phyloP scores from a whole-genome alignment of 2,329 filamentous ascomycete genomes.

The Penicillium palitans region DNA sequence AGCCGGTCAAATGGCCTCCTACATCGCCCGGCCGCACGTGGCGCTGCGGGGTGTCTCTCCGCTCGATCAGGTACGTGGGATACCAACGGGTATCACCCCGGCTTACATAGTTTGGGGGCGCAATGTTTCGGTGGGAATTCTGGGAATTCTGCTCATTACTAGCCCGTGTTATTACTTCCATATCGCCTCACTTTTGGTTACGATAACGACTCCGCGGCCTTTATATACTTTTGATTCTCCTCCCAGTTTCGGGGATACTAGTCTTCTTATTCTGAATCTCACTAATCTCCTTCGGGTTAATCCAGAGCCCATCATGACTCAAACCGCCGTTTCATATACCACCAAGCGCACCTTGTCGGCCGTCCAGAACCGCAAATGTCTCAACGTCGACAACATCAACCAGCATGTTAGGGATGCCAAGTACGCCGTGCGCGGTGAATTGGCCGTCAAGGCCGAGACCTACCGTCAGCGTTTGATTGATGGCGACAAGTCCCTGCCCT shows the following conservation, averaged over 20 bases:
- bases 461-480: constrained; percentile 72
- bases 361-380: constrained; percentile 44
- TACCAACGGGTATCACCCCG: constrained; percentile 3
- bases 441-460: constrained; percentile 89
- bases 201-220: neutral
- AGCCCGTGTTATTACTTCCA: neutral
- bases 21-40: constrained; percentile 24
- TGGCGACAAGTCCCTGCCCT: constrained; percentile 65
- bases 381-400: constrained; percentile 89
- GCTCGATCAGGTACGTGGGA: constrained; percentile 31
- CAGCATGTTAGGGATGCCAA: constrained; percentile 80
- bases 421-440: constrained; percentile 94
- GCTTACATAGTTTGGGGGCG: constrained; percentile 16
- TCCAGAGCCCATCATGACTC: constrained; percentile 33
- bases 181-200: constrained; percentile 1
- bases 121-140: neutral
- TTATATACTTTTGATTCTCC: neutral
- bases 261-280: constrained; percentile 1
- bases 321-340: constrained; percentile 27
- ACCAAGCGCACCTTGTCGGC: constrained; percentile 49
- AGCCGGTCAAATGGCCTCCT: constrained; percentile 33
- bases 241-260: neutral
- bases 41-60: constrained; percentile 25
- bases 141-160: neutral
- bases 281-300: constrained; percentile 20